Conservation (phyloP, 2,329 filamentous ascomycete genomes). For the Dryadomyces quercus-mongolicae region DNA sequence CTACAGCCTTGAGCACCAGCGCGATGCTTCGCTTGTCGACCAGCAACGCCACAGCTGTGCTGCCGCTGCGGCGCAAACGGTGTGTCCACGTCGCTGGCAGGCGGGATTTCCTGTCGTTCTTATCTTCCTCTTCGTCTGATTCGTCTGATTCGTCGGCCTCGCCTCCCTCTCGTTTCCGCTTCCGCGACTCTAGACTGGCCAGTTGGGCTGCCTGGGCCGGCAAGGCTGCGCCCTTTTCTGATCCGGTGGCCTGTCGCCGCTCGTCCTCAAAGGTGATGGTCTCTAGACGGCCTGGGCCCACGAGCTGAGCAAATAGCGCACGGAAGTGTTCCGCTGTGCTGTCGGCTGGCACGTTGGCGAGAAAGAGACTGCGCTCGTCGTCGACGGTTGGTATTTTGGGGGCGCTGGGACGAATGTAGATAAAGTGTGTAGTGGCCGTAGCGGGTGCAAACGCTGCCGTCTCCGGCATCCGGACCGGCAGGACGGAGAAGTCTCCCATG, state of each 20-base stretch:
- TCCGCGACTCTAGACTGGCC: constrained; percentile 29
- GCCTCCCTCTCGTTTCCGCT: constrained; percentile 34
- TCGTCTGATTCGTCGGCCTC: background rate
- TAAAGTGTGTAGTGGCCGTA: constrained; percentile 57
- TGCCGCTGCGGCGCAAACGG: constrained; percentile 57
- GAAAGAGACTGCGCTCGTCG: constrained; percentile 70
- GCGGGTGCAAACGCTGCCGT: constrained; percentile 34
- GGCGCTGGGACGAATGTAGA: constrained; percentile 76
- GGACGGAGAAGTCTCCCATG: constrained; percentile 51
- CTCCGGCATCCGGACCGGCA: constrained; percentile 55
- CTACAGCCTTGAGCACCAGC: constrained; percentile 61
- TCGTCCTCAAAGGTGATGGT: constrained; percentile 61
- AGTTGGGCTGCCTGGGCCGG: constrained; percentile 30
- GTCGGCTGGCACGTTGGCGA: constrained; percentile 83
- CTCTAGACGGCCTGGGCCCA: constrained; percentile 71
- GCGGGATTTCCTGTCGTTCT: constrained; percentile 10
- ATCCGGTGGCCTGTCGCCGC: constrained; percentile 20
- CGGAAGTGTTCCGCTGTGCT: constrained; percentile 68
- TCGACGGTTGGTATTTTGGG: constrained; percentile 64
- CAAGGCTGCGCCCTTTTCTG: constrained; percentile 23
- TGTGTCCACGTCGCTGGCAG: constrained; percentile 66
- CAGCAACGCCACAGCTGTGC: constrained; percentile 69
- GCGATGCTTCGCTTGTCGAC: constrained; percentile 73
- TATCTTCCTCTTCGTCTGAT: constrained; percentile 37
- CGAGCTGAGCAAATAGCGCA: constrained; percentile 58